Evolutionary conservation across 306 rosid species (phyloP).

Genomic region (Cicer judaicum): DNA sequence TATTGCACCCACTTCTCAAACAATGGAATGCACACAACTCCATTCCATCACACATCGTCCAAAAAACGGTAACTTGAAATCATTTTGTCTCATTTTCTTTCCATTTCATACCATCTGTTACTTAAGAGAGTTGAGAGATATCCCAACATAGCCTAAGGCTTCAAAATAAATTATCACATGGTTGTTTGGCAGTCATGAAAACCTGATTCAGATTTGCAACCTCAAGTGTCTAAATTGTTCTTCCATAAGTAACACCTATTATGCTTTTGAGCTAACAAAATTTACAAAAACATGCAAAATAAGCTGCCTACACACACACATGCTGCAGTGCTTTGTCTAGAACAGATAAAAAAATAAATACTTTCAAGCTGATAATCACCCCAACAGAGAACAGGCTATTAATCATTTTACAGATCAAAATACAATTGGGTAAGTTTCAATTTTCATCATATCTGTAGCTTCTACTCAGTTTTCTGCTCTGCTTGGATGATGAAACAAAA

Average conservation of each 20-base stretch:
- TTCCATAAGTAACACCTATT: not conserved
- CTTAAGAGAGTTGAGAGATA: not conserved
- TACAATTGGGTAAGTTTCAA: conserved; percentile 8
- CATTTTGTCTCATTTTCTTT: not conserved
- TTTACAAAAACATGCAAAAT: not conserved
- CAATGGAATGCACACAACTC: conserved; percentile 11
- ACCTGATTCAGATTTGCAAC: conserved; percentile 2
- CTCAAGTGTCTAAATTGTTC: not conserved
- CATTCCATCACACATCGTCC: conserved; percentile 20
- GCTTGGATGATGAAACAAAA: not conserved
- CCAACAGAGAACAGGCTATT: not conserved
- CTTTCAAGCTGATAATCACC: conserved; percentile 4
- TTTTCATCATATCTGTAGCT: conserved; percentile 2
- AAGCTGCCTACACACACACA: too few species aligned
- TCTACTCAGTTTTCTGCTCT: conserved; percentile 12
- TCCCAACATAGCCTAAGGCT: not conserved
- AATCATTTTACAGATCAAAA: conserved; percentile 17
- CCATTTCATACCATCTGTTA: conserved; percentile 6
- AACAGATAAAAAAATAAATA: not conserved
- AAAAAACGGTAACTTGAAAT: not conserved
- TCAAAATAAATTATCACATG: conserved; percentile 22
- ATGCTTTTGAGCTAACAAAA: not conserved
- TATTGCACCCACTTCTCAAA: not conserved
- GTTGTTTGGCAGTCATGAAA: conserved; percentile 30
- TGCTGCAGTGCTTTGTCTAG: conserved; percentile 12